Evolutionary conservation across 257 asterid genomes (phyloP), one percentile per base, ranked within the genome.

Genomic region (Datura wrightii): DNA sequence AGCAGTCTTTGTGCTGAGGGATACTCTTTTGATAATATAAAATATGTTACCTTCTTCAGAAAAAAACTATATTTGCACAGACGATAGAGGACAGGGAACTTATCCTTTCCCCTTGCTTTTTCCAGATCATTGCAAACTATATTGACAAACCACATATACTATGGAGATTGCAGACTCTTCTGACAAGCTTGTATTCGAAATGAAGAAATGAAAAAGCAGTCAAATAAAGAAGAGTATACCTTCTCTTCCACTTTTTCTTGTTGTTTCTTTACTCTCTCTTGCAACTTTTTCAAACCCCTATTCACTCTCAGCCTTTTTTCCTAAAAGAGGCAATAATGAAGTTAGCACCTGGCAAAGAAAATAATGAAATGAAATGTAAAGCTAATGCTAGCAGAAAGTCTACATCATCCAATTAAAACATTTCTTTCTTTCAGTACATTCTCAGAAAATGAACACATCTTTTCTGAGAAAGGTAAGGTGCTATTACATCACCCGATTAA

Each of bases 171-270:
- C 8, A 31, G 62, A 52, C 63, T 7, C 62, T 76, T 24, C 82
- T 4, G 10, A 50, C 82, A 78, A 52, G 34, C 44, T 52, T 8
- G 62, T 16, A 78, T 78, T 78, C 3, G 3, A 50, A 34, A 78
- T 34, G 34, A 56, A 52, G 15, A 78, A 78, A 16, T 78, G 82
- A 39, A 52, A 52, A 78, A 13, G 24, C 14, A 76, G 82, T 34
- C 24, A 34, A 1, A 52, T 34, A 79, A 16, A 34, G 65, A 54
- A 79, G 69, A 41, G 19, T 79, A 52, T 88, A 92, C 94, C 94
- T 88, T 92, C 85, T 91, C 92, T 79, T 90, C 94, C 82, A 92
- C 96, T 86, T 87, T 92, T 82, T 91, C 96, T 87, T 92, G 96
- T 5, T 91, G 96, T 82, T 92, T 85, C 89, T 92, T 92, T 78